These are phyloP conservation scores for Asterophora lycoperdoides DNA, from an alignment of 768 basidiomycete genomes.

Conservation along the genomic window DNA sequence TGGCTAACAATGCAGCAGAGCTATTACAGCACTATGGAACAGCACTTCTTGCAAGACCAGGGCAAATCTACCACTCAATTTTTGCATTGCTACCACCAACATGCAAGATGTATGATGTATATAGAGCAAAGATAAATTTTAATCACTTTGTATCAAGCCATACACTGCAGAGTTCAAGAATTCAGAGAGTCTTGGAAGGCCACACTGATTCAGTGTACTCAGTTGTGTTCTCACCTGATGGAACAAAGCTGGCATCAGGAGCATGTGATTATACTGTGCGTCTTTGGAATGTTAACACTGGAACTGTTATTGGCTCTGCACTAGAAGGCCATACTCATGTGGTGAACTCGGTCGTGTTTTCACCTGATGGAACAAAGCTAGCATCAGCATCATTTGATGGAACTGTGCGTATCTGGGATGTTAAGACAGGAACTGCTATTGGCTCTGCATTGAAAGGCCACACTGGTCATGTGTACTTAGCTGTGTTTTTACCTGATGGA, in stretches of 20 bases:
- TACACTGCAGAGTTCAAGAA: neutral
- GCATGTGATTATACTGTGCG: neutral
- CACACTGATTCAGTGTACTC: neutral
- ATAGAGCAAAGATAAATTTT: neutral
- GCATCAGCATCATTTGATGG: neutral
- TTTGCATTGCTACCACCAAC: neutral
- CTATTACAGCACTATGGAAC: neutral
- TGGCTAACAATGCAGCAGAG: neutral
- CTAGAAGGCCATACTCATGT: neutral
- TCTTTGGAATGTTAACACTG: neutral
- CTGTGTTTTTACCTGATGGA: neutral
- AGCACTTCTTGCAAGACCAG: neutral
- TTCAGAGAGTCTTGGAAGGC: neutral
- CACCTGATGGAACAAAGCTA: neutral
- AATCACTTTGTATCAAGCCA: neutral
- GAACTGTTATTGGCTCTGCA: neutral
- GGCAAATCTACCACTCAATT: neutral
- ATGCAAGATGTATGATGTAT: neutral
- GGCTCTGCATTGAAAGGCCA: no score
- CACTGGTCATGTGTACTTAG: neutral
- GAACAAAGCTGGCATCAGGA: neutral
- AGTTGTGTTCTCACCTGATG: neutral
- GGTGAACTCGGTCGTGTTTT: neutral
- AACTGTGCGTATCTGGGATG: neutral
- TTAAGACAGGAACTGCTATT: neutral